Conservation (phyloP, 2,329 filamentous ascomycete genomes). For the Sphaerostilbella broomeana region DNA sequence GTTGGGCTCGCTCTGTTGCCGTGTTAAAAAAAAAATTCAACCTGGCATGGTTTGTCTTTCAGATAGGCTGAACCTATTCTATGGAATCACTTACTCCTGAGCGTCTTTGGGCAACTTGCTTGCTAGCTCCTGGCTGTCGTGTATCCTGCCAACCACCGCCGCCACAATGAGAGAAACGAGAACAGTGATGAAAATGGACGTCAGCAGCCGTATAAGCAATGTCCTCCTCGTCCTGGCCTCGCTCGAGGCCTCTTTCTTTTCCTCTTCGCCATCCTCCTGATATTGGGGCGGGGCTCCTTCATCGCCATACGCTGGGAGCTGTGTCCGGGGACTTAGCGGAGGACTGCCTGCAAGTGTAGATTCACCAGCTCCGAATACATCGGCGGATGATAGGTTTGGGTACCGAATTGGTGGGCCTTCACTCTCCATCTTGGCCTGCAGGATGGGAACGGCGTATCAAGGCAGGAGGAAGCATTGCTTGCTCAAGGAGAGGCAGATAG, state of each 20-base stretch:
- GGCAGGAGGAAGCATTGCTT: no score
- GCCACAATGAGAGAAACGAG: constrained; percentile 21
- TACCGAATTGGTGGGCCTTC: constrained; percentile 11
- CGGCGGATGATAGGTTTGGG: constrained; percentile 9
- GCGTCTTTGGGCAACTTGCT: background rate
- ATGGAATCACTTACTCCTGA: background rate
- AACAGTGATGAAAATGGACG: constrained; percentile 20
- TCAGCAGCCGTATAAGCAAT: constrained; percentile 17
- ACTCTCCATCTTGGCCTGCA: constrained; percentile 12
- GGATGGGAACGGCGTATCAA: background rate
- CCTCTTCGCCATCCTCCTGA: constrained; percentile 8
- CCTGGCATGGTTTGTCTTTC: no score
- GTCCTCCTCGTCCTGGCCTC: constrained; percentile 15
- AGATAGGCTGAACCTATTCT: background rate
- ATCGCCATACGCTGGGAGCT: constrained; percentile 17
- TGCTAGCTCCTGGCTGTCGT: background rate
- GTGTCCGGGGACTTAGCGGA: constrained; percentile 10
- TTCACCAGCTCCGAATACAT: constrained; percentile 8
- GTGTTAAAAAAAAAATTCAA: no score
- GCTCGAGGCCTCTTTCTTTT: background rate
- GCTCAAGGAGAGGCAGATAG: background rate
- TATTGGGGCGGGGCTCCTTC: constrained; percentile 17
- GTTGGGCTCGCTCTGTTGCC: no score
- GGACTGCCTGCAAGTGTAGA: constrained; percentile 13
- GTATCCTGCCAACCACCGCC: constrained; percentile 19